Evolutionary conservation across 1,284 basidiomycete species (phyloP).

Genomic region (Cutaneotrichosporon cutaneum): DNA sequence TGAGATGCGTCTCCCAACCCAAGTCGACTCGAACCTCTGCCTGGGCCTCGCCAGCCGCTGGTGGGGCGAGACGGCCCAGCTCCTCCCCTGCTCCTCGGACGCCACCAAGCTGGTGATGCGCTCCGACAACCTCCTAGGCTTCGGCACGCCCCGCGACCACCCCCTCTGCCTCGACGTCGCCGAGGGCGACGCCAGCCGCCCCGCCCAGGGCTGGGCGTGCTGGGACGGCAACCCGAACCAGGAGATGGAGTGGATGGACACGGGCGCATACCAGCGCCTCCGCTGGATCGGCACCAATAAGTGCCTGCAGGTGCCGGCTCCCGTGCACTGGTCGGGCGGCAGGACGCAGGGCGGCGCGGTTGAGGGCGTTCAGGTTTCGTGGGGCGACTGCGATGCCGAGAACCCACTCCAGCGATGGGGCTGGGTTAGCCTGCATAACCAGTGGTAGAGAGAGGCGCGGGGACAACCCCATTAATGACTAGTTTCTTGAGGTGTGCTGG

Average conservation of each 20-base stretch:
- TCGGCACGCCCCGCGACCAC: background rate
- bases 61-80: background rate
- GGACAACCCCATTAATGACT: too few species aligned
- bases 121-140: background rate
- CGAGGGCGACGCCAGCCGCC: background rate
- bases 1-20: background rate
- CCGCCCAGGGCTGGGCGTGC: background rate
- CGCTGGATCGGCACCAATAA: background rate
- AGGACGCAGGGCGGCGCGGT: too few species aligned
- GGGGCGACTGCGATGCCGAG: too few species aligned
- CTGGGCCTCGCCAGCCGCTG: background rate
- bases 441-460: too few species aligned
- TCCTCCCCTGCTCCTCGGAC: background rate
- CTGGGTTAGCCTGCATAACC: too few species aligned
- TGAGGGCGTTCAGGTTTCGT: too few species aligned
- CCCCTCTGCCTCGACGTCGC: background rate
- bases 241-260: background rate
- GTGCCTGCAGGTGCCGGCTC: background rate
- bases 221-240: background rate
- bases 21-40: background rate
- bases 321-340: background rate
- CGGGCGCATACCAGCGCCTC: background rate
- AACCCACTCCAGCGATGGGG: too few species aligned
- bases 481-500: too few species aligned
- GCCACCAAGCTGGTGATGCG: background rate